phyloP scores from a whole-genome alignment of 2,329 filamentous ascomycete genomes.

The Alternaria brassicicola region DNA sequence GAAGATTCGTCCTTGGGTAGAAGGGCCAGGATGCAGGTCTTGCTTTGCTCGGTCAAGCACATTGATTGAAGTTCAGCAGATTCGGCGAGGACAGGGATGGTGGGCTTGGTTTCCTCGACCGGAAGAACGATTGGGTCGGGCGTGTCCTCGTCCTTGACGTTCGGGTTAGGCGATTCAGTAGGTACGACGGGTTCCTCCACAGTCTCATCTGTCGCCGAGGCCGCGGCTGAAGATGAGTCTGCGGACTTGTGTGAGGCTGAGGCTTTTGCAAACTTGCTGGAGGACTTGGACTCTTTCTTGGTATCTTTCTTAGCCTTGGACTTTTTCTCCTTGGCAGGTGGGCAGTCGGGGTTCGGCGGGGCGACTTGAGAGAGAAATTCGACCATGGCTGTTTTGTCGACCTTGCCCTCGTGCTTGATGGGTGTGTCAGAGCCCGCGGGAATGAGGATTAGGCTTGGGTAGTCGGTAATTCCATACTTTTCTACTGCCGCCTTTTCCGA shows the following conservation, averaged over 20 bases:
- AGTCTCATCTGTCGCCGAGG: constrained; percentile 58
- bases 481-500: constrained; percentile 76
- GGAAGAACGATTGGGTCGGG: constrained; percentile 59
- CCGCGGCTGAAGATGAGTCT: constrained; percentile 55
- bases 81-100: constrained; percentile 70
- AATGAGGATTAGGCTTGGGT: constrained; percentile 80
- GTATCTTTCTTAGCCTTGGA: constrained; percentile 51
- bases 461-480: constrained; percentile 76
- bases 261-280: constrained; percentile 57
- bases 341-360: constrained; percentile 78
- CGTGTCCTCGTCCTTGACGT: constrained; percentile 52
- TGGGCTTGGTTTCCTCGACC: constrained; percentile 59
- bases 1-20: constrained; percentile 52
- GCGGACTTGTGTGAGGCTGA: constrained; percentile 59
- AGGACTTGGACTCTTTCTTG: constrained; percentile 54
- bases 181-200: constrained; percentile 57
- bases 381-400: constrained; percentile 83
- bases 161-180: constrained; percentile 61
- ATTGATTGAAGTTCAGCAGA: constrained; percentile 68
- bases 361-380: constrained; percentile 82
- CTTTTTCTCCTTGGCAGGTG: constrained; percentile 58
- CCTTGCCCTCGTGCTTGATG: constrained; percentile 77
- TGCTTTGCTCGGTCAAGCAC: constrained; percentile 77
- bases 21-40: constrained; percentile 78
- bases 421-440: constrained; percentile 72